phyloP scores from a whole-genome alignment of 306 rosid species.

The Astragalus membranaceus region DNA sequence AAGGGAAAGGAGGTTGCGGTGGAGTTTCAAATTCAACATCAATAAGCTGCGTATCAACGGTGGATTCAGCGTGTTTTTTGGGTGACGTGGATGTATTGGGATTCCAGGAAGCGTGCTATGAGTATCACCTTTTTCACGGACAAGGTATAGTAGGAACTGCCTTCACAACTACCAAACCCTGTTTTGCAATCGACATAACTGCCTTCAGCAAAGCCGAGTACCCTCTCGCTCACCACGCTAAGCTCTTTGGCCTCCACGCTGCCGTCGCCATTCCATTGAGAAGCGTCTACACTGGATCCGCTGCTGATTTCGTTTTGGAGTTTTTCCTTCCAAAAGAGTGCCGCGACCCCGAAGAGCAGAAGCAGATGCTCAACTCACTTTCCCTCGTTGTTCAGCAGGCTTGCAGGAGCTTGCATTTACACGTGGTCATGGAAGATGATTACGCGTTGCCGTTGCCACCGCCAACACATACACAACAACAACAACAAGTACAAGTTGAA shows the following conservation, averaged over 20 bases:
- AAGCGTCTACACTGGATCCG: conserved; percentile 32
- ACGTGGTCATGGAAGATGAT: conserved; percentile 35
- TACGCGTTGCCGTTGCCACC: not conserved
- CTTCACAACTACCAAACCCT: conserved; percentile 42
- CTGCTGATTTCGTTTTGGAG: conserved; percentile 52
- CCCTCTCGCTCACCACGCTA: conserved; percentile 53
- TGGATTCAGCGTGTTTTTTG: conserved; percentile 44
- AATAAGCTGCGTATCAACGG: conserved; percentile 36
- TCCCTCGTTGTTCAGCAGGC: conserved; percentile 45
- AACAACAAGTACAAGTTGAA: not conserved
- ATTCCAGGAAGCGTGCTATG: conserved; percentile 46
- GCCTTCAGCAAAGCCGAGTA: conserved; percentile 51
- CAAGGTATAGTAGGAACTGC: conserved; percentile 66
- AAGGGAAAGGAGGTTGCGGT: conserved; percentile 30
- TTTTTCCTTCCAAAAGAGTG: conserved; percentile 51
- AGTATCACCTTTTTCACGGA: conserved; percentile 42
- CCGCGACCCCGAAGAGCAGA: conserved; percentile 39
- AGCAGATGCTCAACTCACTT: conserved; percentile 39
- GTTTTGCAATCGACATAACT: conserved; percentile 41
- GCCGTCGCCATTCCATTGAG: conserved; percentile 58
- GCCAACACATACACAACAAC: not conserved
- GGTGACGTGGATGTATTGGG: conserved; percentile 23
- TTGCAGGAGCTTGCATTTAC: conserved; percentile 39
- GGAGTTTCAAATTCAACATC: not conserved
- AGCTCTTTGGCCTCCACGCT: conserved; percentile 41